These are phyloP conservation scores for Pythium dissotocum DNA, from an alignment of 352 stramenopile genomes.

Conservation along the genomic window DNA sequence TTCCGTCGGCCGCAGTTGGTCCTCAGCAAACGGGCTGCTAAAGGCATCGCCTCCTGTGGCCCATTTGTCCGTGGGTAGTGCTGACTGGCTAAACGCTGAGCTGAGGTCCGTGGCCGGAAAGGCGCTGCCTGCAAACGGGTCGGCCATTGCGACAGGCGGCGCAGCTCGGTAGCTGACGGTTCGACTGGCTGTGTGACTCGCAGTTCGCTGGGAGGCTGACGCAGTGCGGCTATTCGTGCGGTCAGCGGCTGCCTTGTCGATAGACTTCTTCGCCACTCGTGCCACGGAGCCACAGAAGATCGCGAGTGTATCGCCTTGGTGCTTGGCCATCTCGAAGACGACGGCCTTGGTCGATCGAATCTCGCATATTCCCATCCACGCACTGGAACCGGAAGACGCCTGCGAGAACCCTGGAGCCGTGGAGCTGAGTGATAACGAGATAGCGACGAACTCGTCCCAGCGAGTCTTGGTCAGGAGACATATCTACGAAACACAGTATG, in stretches of 20 bases:
- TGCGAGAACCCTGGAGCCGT: neutral
- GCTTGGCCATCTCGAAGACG: constrained; percentile 47
- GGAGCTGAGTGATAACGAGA: constrained; percentile 44
- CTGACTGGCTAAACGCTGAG: neutral
- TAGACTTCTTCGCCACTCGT: neutral
- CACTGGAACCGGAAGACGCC: neutral
- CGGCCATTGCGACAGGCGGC: neutral
- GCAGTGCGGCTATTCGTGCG: neutral
- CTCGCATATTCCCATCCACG: constrained; percentile 42
- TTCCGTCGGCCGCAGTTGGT: constrained; percentile 21
- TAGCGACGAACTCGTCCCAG: constrained; percentile 54
- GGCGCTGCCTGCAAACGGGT: constrained; percentile 20
- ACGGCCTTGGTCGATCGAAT: constrained; percentile 47
- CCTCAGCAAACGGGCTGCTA: constrained; percentile 10
- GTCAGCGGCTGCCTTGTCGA: neutral
- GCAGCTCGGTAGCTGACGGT: constrained; percentile 11
- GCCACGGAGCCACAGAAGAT: constrained; percentile 38
- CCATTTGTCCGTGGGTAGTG: constrained; percentile 5
- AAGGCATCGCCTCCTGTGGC: neutral
- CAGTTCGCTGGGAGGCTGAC: constrained; percentile 8
- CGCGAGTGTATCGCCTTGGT: constrained; percentile 33
- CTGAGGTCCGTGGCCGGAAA: constrained; percentile 14
- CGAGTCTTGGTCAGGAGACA: constrained; percentile 61
- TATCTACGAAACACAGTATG: constrained; percentile 32
- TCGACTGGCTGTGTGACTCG: constrained; percentile 17